Evolutionary conservation across 208 protist genomes (phyloP), one percentile per base, ranked within the genome.

Genomic region (Angomonas deanei): DNA sequence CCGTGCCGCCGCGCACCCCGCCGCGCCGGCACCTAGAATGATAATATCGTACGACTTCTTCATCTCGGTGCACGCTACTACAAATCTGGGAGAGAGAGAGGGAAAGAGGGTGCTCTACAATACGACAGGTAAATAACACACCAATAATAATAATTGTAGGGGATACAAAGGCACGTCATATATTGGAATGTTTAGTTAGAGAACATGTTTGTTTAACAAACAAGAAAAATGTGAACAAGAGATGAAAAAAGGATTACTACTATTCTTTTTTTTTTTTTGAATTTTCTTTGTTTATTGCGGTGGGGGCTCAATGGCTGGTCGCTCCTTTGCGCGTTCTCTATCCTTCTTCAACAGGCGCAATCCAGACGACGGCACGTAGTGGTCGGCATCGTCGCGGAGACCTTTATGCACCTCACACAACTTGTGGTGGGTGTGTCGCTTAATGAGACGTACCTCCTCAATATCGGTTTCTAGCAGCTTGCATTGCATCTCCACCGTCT

Each of bases 381-480:
- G 34, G 23, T 66, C 55, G 4, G 80, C 70, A 39, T 76, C 74
- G 21, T 72, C 74, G n/a, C 86, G 80, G 0, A 93, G 79, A 23
- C 76, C 70, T 33, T 66, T 52, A 69, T 93, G 86, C 3, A 86
- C 72, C 8, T 77, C 68, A 64, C 86, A 93, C 6, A 89, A 60
- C 21, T 71, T 54, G 17, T 55, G 58, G 3, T 62, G 65, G 11
- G 66, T 42, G 57, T 69, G 68, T 61, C 77, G 72, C 39, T 68
- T 66, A 23, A 82, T 78, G 46, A 78, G 58, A 28, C 73, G 73
- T 64, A 89, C 80, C 72, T 92, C 86, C 17, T 80, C 68, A 50
- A 85, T 81, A 67, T 92, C 78, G 2, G 71, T 72, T 65, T 88
- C 70, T 4, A 92, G 73, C 55, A 92, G 70, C 73, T 73, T 74